Evolutionary conservation across 2,329 filamentous ascomycete genomes (phyloP).

Genomic region (Neodidymelliopsis sp.): DNA sequence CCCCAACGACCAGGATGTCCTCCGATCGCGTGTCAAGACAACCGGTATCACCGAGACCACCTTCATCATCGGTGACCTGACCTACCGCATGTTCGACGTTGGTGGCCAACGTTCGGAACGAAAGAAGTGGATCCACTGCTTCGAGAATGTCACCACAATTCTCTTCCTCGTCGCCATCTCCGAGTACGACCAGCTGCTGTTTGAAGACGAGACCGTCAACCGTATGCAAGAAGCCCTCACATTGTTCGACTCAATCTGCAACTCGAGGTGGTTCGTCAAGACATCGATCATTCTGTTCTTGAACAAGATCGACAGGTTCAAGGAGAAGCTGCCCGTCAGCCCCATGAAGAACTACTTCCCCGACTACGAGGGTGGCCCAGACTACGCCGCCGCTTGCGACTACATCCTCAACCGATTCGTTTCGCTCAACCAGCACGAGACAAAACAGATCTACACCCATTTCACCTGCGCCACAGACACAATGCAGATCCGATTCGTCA

Average conservation of each 20-base stretch:
- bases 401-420: conserved; percentile 99
- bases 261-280: conserved; percentile 76
- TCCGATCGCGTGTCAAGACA: conserved; percentile 95
- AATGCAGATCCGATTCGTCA: conserved; percentile 98
- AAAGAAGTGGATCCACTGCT: conserved; percentile 99
- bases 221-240: conserved; percentile 77
- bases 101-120: conserved; percentile 94
- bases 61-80: conserved; percentile 93
- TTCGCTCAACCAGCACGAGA: conserved; percentile 97
- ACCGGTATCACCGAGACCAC: conserved; percentile 97
- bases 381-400: conserved; percentile 95
- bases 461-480: conserved; percentile 99
- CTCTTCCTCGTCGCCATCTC: conserved; percentile 97
- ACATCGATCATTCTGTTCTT: conserved; percentile 76
- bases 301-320: conserved; percentile 79
- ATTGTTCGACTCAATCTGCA: conserved; percentile 76
- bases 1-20: conserved; percentile 93
- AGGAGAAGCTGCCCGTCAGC: conserved; percentile 76
- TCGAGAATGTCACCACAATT: conserved; percentile 96
- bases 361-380: conserved; percentile 84
- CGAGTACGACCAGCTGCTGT: conserved; percentile 94
- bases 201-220: conserved; percentile 90
- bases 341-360: conserved; percentile 81
- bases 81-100: conserved; percentile 97
- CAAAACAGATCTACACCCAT: conserved; percentile 99